Base-by-base conservation (phyloP, 306 rosid species). In the Vicia faba region DNA sequence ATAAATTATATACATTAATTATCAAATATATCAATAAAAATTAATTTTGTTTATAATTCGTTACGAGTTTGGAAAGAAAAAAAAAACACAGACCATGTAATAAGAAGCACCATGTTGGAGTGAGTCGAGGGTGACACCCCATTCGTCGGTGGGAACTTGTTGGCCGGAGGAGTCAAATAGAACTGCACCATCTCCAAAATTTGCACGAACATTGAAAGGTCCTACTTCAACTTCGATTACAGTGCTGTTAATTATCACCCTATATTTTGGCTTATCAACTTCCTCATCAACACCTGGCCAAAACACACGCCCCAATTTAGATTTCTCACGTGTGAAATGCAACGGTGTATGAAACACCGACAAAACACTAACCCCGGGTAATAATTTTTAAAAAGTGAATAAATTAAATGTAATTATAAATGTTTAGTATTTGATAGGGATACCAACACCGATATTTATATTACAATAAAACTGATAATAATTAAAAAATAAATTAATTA, bases 51-150 rank as follows among this genome's bases (percentile, higher is more conserved):
- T n/a, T n/a, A n/a, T n/a, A n/a, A n/a, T n/a, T n/a, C n/a, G n/a
- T n/a, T n/a, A n/a, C n/a, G n/a, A n/a, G n/a, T n/a, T n/a, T n/a
- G 2, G 26, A 13, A n/a, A n/a, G n/a, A 14, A 58, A 8, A 56
- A 13, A 56, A 0, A 3, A 20, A 0, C 16, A 13, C 73, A n/a
- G 12, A 93, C 97, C 78, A 93, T 84, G 78, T 88, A 93, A 75
- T 90, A 93, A 71, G 58, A 85, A 3, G 90, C 81, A n/a, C 90
- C 97, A 67, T 83, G 86, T 23, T 85, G 85, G 61, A 93, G 92
- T 8, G 97, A 59, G 46, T 88, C 84, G 31, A 89, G 84, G 20
- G 96, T 90, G 60, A 86, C 51, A 1, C 97, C 97, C 96, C 99
- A 88, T 8, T 90, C 84, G 61, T 93, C 79, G 58, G 96, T 88